Percentiles rank a stretch among this genome's conserved stretches.
Conservation (phyloP, 768 basidiomycete genomes). For the Lentinula boryana region DNA sequence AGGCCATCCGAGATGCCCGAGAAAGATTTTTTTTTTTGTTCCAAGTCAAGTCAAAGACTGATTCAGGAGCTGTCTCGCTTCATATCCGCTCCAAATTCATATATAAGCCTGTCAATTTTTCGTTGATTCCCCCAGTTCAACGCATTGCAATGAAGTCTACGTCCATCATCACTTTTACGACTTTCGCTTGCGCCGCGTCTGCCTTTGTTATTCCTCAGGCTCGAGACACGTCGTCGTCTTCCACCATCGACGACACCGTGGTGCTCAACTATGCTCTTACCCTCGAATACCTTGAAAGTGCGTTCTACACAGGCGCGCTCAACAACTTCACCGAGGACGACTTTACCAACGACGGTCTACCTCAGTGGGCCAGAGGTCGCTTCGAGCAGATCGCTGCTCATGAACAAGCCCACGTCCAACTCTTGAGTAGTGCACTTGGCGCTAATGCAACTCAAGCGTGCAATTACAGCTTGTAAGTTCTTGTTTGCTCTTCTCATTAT, state of each 20-base stretch:
- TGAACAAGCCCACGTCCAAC: slow-evolving; percentile 47
- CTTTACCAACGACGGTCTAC: slow-evolving; percentile 43
- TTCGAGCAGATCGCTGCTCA: slow-evolving; percentile 49
- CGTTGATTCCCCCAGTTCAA: background rate
- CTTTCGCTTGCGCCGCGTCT: background rate
- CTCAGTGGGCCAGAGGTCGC: slow-evolving; percentile 40
- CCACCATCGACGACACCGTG: background rate
- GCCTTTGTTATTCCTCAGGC: background rate
- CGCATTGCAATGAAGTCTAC: background rate
- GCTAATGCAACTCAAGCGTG: slow-evolving; percentile 42
- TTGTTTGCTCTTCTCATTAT: background rate
- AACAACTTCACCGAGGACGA: slow-evolving; percentile 35
- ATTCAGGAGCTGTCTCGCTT: no score
- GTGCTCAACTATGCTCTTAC: background rate
- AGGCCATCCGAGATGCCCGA: no score
- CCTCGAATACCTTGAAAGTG: slow-evolving; percentile 41
- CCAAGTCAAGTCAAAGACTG: no score
- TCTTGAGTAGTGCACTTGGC: slow-evolving; percentile 41
- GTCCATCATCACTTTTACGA: background rate
- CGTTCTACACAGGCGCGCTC: slow-evolving; percentile 39
- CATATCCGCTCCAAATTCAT: no score
- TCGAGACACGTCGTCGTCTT: background rate
- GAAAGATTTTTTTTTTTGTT: no score
- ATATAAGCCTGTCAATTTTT: background rate
- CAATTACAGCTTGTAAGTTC: slow-evolving; percentile 50